Evolutionary conservation across 768 basidiomycete species (phyloP).

Genomic region (Multifurca ochricompacta): DNA sequence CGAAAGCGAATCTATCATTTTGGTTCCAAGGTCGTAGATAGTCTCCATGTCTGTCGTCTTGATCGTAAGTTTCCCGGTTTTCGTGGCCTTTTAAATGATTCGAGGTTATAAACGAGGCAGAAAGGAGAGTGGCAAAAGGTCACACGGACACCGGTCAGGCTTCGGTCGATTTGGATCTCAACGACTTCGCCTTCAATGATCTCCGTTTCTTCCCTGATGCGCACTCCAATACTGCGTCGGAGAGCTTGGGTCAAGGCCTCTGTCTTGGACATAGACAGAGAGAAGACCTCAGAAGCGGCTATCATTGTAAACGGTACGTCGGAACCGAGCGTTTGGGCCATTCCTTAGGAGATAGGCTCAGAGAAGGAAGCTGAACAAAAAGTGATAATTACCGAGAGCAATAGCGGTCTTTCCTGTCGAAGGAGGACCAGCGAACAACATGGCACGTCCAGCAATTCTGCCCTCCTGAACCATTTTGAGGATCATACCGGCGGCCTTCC

Average conservation of each 20-base stretch:
- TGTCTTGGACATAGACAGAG: slow-evolving; percentile 96
- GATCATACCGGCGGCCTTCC: slow-evolving; percentile 96
- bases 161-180: slow-evolving; percentile 96
- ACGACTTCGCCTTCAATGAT: slow-evolving; percentile 98
- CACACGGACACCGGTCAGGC: slow-evolving; percentile 79
- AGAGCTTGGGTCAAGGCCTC: slow-evolving; percentile 97
- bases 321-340: slow-evolving; percentile 90
- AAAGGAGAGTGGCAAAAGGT: not conserved
- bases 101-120: not conserved
- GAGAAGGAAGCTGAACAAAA: not conserved
- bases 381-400: slow-evolving; percentile 65
- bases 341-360: slow-evolving; percentile 43
- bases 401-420: slow-evolving; percentile 98
- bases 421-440: slow-evolving; percentile 96
- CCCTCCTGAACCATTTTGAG: slow-evolving; percentile 98
- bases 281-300: slow-evolving; percentile 96
- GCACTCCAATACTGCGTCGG: slow-evolving; percentile 90
- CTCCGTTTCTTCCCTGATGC: slow-evolving; percentile 97
- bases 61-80: slow-evolving; percentile 94
- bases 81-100: slow-evolving; percentile 62
- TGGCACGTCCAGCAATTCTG: slow-evolving; percentile 89
- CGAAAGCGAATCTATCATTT: slow-evolving; percentile 97
- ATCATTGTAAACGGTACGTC: slow-evolving; percentile 99
- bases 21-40: slow-evolving; percentile 94
- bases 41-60: slow-evolving; percentile 99